Base-by-base conservation (phyloP, 768 basidiomycete genomes). In the Holtermannia corniformis region DNA sequence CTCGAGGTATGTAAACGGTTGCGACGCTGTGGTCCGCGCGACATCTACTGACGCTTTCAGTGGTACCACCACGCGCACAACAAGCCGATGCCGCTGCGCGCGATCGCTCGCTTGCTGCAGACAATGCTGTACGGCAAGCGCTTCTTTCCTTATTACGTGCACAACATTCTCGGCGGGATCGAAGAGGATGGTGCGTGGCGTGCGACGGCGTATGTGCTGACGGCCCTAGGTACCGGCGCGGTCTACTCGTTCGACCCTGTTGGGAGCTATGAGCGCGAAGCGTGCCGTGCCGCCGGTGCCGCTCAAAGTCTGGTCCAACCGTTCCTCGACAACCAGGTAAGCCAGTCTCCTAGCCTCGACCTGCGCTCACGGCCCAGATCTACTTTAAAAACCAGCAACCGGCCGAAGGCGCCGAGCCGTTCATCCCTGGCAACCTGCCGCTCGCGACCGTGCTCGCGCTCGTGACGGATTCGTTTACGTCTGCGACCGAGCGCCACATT, bases 241-340 rank as follows among this genome's bases (percentile, higher is more conserved):
- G 92, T 99, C 25, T 99, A 99, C 78, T 96, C 93, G n/a, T 99
- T 95, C 73, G 95, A 99, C 74, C 95, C 95, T 37, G 90, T 97
- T 26, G 95, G 95, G 23, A 91, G 87, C 45, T 99, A 99, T 73
- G 92, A 97, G 75, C 86, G 95, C 55, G 91, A 95, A 75, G 81
- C 87, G 26, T 97, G 92, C 76, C 84, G 95, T 57, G 92, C 92
- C 37, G 91, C 92, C 45, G 95, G 95, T 47, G 86, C 92, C 14
- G 93, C 92, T n/a, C 86, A 89, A 70, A 80, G 83, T 45, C 80
- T 99, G 21, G 81, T 99, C 5, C 95, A 99, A 67, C 95, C 95
- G 1, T 95, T 99, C 82, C 76, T 99, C 63, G 95, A 99, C 75
- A 96, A 95, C 73, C 92, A 97, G 81, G 93, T 85, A 67, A 75